Evolutionary conservation across 257 asterid species (phyloP).

Genomic region (Marsdenia floribunda): DNA sequence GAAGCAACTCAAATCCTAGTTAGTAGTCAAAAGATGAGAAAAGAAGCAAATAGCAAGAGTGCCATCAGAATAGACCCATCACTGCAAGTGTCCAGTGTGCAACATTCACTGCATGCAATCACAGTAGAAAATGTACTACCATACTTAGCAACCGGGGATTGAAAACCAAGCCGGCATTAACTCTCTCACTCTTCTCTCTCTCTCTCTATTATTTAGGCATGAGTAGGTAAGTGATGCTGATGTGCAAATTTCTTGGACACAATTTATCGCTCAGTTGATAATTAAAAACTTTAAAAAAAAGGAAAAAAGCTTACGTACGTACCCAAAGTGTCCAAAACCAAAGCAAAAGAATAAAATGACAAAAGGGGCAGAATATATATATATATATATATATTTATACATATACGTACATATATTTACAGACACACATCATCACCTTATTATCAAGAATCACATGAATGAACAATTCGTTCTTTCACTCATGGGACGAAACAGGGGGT

Average conservation of each 20-base stretch:
- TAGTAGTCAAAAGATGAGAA: not conserved
- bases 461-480: not conserved
- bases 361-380: not conserved
- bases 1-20: not conserved
- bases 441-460: not conserved
- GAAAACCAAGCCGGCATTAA: not conserved
- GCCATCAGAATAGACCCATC: conserved; percentile 3
- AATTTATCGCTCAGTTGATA: not conserved
- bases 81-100: not conserved
- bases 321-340: not conserved
- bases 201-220: not conserved
- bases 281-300: not conserved
- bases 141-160: no score
- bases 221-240: not conserved
- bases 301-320: not conserved
- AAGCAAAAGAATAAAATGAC: conserved; percentile 1
- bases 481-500: not conserved
- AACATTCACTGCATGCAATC: not conserved
- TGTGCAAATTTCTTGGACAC: not conserved
- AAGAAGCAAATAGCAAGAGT: not conserved
- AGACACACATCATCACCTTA: not conserved
- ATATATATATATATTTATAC: no score
- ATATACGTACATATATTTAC: no score
- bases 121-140: not conserved
- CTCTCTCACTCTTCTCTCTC: not conserved